phyloP scores from a whole-genome alignment of 2,329 filamentous ascomycete species.

The Ophidiomyces ophidiicola region DNA sequence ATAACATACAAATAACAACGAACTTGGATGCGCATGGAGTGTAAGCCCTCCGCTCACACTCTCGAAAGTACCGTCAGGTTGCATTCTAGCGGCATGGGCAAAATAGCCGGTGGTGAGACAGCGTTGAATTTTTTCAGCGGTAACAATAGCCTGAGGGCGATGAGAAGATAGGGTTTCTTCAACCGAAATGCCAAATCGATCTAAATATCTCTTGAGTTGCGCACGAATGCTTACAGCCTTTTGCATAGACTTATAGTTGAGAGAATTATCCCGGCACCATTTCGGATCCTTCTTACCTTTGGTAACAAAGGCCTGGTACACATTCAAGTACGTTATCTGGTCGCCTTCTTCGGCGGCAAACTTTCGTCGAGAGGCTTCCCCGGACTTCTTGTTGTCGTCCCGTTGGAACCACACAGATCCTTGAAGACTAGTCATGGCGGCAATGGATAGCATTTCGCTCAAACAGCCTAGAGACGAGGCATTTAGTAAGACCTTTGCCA shows the following conservation, averaged over 20 bases:
- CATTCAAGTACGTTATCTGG: conserved; percentile 81
- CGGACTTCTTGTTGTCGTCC: conserved; percentile 60
- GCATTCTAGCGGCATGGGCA: conserved; percentile 85
- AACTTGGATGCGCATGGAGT: conserved; percentile 80
- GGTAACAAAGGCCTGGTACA: conserved; percentile 79
- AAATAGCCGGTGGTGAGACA: conserved; percentile 88
- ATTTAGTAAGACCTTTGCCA: conserved; percentile 73
- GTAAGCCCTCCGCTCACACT: conserved; percentile 69
- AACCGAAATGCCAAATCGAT: conserved; percentile 64
- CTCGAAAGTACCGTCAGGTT: conserved; percentile 77
- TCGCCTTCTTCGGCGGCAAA: conserved; percentile 92
- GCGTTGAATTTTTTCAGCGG: conserved; percentile 63
- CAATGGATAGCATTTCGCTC: conserved; percentile 77
- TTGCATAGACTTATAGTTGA: conserved; percentile 76
- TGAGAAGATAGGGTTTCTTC: conserved; percentile 45
- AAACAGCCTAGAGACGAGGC: conserved; percentile 65
- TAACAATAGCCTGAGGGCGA: conserved; percentile 29
- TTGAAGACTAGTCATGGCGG: conserved; percentile 83
- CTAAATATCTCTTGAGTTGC: conserved; percentile 76
- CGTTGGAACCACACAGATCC: conserved; percentile 66
- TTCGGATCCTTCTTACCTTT: conserved; percentile 69
- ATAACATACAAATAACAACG: conserved; percentile 64
- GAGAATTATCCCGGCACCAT: conserved; percentile 75
- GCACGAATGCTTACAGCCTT: conserved; percentile 74
- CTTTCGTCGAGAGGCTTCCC: conserved; percentile 62